A percentile compares a stretch with the other conserved stretches of the same genome.
phyloP scores from a whole-genome alignment of 306 rosid species.

The Quercus wislizeni region DNA sequence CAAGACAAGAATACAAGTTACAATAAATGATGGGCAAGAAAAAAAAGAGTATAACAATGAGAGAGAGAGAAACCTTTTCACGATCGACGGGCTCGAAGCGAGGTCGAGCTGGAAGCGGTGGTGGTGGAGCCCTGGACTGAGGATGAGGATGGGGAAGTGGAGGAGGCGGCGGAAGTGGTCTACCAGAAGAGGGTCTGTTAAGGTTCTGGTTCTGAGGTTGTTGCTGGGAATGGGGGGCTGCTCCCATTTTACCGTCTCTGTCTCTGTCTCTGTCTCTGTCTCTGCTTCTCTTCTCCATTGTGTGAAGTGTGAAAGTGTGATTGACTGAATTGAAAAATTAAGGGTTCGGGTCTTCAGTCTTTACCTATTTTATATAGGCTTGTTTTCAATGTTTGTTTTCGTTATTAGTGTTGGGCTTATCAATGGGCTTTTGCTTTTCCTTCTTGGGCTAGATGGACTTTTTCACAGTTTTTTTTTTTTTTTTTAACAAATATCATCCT shows the following conservation, averaged over 20 bases:
- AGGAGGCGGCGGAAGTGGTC: slow-evolving; percentile 41
- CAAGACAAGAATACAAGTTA: neutral
- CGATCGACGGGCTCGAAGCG: slow-evolving; percentile 59
- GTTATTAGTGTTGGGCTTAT: neutral
- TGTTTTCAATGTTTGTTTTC: neutral
- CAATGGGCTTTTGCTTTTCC: neutral
- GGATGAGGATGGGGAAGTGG: slow-evolving; percentile 24
- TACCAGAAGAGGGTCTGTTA: slow-evolving; percentile 28
- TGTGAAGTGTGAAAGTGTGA: no score
- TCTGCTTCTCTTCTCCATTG: slow-evolving; percentile 50
- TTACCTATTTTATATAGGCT: no score
- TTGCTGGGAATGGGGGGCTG: slow-evolving; percentile 22
- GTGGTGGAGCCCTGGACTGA: slow-evolving; percentile 39
- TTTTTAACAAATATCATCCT: no score
- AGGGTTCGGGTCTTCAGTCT: neutral
- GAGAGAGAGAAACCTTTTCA: slow-evolving; percentile 38
- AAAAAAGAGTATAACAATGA: neutral
- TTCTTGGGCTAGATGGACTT: no score
- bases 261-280: neutral
- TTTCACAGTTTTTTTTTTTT: no score
- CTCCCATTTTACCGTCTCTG: slow-evolving; percentile 40
- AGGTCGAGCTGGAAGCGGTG: slow-evolving; percentile 35
- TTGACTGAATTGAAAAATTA: no score
- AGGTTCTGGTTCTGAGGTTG: no score
- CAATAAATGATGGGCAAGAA: neutral